Evolutionary conservation across 2,329 filamentous ascomycete genomes (phyloP).

Genomic region (Scopulariopsis brevicaulis): DNA sequence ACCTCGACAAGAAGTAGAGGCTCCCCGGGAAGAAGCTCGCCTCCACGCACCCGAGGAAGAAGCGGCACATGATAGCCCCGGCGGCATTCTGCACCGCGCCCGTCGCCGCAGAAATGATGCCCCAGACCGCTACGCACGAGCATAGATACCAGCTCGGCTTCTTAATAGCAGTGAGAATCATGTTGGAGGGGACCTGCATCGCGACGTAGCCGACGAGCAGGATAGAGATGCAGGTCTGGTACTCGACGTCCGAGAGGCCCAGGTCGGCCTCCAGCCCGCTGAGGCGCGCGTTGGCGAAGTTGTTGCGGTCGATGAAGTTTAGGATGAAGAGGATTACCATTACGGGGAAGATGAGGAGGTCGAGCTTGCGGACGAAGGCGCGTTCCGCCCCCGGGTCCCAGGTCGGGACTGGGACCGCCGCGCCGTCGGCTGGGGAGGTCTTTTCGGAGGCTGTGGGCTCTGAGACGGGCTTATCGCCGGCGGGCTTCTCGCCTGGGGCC

Average conservation of each 20-base stretch:
- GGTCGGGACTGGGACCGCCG: not conserved
- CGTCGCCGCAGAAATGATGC: conserved; percentile 18
- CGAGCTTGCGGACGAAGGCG: conserved; percentile 17
- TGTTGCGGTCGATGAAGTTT: conserved; percentile 14
- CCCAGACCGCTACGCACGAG: conserved; percentile 9
- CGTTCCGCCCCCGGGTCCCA: conserved; percentile 8
- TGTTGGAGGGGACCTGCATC: conserved; percentile 23
- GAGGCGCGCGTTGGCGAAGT: conserved; percentile 12
- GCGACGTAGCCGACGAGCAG: conserved; percentile 22
- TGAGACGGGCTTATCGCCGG: not conserved
- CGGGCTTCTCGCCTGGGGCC: not conserved
- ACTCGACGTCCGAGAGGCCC: conserved; percentile 20
- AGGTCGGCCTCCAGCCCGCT: conserved; percentile 21
- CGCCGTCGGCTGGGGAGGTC: not conserved
- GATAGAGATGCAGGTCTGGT: conserved; percentile 23
- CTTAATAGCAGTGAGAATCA: conserved; percentile 14
- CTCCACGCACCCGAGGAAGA: conserved; percentile 41
- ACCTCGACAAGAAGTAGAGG: conserved; percentile 24
- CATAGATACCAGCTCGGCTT: not conserved
- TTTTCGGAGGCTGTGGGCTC: not conserved
- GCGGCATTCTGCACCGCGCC: conserved; percentile 32
- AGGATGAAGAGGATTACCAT: conserved; percentile 24
- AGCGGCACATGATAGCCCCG: conserved; percentile 22
- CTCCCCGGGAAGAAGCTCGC: conserved; percentile 41
- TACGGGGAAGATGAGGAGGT: conserved; percentile 17